phyloP scores from a whole-genome alignment of 202 grass and related monocot genomes.

The Panicum virgatum region DNA sequence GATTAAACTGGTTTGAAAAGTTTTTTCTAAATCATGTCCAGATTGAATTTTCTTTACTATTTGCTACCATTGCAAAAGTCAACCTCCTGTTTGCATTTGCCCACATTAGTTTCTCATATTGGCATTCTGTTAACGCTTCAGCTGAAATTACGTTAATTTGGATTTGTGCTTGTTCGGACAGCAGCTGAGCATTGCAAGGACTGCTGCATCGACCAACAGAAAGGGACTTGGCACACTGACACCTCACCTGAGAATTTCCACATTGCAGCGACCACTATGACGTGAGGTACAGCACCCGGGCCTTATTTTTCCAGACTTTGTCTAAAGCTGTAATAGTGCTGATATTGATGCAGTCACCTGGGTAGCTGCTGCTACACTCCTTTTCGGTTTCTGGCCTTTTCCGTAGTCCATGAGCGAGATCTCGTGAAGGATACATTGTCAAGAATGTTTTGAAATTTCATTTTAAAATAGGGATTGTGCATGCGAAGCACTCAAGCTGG shows the following conservation, averaged over 20 bases:
- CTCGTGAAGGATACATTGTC: not conserved
- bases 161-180: not conserved
- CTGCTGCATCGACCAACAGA: not conserved
- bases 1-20: not conserved
- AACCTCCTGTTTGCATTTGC: not conserved
- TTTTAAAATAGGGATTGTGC: not conserved
- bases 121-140: not conserved
- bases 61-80: not conserved
- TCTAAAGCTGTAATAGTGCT: constrained; percentile 8
- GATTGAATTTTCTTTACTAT: not conserved
- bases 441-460: not conserved
- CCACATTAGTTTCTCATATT: not conserved
- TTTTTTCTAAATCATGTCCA: not conserved
- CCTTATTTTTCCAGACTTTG: constrained; percentile 8
- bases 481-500: not conserved
- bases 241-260: not conserved
- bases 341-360: not conserved
- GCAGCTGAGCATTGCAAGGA: constrained; percentile 27
- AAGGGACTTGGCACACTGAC: constrained; percentile 7
- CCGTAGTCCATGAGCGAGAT: not conserved
- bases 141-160: constrained; percentile 6
- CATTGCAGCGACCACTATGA: not conserved
- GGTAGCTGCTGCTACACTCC: not conserved
- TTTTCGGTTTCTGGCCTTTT: not conserved
- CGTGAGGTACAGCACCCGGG: not conserved